phyloP scores from a whole-genome alignment of 1,139 yeast species.

The Kodamaea sp. region DNA sequence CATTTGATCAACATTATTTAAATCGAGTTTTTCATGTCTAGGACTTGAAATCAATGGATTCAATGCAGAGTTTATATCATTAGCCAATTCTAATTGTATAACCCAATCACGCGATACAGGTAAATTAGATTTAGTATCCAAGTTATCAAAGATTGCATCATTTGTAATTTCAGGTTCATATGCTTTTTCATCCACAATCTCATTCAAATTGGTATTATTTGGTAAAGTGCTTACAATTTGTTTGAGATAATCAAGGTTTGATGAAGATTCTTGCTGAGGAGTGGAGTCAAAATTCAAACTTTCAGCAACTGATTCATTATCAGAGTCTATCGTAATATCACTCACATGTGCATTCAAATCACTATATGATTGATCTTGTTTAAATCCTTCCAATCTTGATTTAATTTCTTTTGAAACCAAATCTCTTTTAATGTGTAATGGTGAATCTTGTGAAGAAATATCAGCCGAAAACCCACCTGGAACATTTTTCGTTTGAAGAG shows the following conservation, averaged over 20 bases:
- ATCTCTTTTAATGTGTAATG: constrained; percentile 7
- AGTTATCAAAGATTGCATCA: constrained; percentile 29
- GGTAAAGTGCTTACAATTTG: constrained; percentile 33
- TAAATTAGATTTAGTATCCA: constrained; percentile 34
- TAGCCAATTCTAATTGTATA: constrained; percentile 56
- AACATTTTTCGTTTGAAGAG: constrained; percentile 26
- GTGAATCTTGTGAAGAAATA: constrained; percentile 2
- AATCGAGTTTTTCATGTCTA: constrained; percentile 20
- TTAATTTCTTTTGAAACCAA: constrained; percentile 6
- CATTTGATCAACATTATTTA: constrained; percentile 44
- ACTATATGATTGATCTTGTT: constrained; percentile 11
- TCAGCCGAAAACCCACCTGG: constrained; percentile 30
- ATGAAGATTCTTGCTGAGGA: constrained; percentile 11
- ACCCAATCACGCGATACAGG: constrained; percentile 61
- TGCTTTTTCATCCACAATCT: constrained; percentile 56
- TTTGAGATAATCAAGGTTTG: constrained; percentile 33
- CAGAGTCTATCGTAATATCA: constrained; percentile 31
- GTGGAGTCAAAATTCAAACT: constrained; percentile 11
- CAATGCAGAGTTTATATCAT: constrained; percentile 49
- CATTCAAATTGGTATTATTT: constrained; percentile 30
- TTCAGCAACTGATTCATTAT: constrained; percentile 11
- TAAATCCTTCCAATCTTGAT: background rate
- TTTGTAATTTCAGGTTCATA: constrained; percentile 59
- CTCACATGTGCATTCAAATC: constrained; percentile 26
- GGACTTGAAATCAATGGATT: constrained; percentile 25